Evolutionary conservation across 345 rosid species (phyloP), one percentile per base, ranked within the genome.

Genomic region (Populus nigra): DNA sequence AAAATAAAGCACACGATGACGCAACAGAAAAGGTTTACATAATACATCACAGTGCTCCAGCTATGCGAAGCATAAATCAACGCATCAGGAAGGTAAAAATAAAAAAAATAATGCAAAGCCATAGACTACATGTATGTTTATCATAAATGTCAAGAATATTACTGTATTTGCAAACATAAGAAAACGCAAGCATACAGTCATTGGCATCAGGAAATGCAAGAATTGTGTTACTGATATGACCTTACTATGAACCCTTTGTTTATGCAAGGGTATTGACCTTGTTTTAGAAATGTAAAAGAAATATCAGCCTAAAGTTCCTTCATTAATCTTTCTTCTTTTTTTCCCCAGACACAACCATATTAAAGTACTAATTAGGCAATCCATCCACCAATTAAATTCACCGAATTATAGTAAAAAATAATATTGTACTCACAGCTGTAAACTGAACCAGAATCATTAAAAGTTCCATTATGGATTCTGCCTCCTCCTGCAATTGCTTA

Each of bases 401-500:
- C 68, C 2, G 9, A 27, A 27, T 62, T 17, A 2, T 25, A 27
- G 35, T 27, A 59, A 80, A 62, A 33, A 22, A 74, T 31, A 25
- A 18, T 27, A 23, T 6, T 29, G 78, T 77, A 88, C 98, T 80
- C 84, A 96, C 98, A 78, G 99, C 97, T 53, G 99, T 96, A 83
- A 84, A 86, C 76, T 89, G 95, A 79, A 92, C 99, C 74, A 85
- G 83, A 74, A 85, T 82, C 97, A 90, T 87, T 65, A 96, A 79
- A 67, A 91, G 89, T 71, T 89, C 87, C 85, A 92, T 88, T 49
- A 84, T 83, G 68, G 84, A 79, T 77, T 88, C 92, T 62, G 99
- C 91, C 84, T 91, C 94, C 65, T 90, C 94, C 88, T 83, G 90
- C 88, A 92, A 80, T 76, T 88, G 86, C 85, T 78, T 89, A 83